Base-by-base conservation (phyloP, 2,329 filamentous ascomycete genomes). In the Cercospora brassicicola region DNA sequence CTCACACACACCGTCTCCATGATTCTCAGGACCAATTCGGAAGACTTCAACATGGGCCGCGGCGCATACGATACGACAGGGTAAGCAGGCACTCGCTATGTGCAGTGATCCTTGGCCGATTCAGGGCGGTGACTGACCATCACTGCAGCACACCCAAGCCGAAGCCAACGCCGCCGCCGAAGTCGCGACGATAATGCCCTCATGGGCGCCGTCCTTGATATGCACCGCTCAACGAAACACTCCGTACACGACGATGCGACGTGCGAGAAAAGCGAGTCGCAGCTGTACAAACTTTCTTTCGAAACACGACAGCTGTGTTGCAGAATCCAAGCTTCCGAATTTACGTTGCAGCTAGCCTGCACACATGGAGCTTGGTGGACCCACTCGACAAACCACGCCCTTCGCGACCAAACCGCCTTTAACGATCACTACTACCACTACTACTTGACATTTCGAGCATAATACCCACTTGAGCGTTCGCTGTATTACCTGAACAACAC, bases 11-110 rank as follows among this genome's bases (percentile, higher is more conserved):
- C 64, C 65, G 48, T 62, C 63, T 59, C 67, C 67, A 82, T 82
- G 81, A 82, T 83, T 72, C 73, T 79, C 76, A 78, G 79, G 77
- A 79, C 80, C 68, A 78, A 77, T 59, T 56, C 57, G 65, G 76
- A 78, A 62, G 69, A 72, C 66, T 71, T 72, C 67, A 82, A 82
- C 78, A 84, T 83, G 82, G 82, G 81, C 67, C 81, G 82, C 72
- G 82, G 82, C 69, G 81, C 81, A 69, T 84, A 84, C 76, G 82
- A 84, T 73, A 83, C 81, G 30, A 83, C 82, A n/a, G 82, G 82
- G 72, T 73, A 65, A 69, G 72, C 64, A 53, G 53, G 42, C 56
- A 30, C 23, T 23, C 53, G 15, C 26, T 5, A 26, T 59, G 20
- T 59, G 15, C 55, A 28, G n/a, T 36, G 30, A 45, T 65, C 59